These are phyloP conservation scores for Arthroderma sp. DNA, from an alignment of 2,329 filamentous ascomycete species.

Conservation along the genomic window DNA sequence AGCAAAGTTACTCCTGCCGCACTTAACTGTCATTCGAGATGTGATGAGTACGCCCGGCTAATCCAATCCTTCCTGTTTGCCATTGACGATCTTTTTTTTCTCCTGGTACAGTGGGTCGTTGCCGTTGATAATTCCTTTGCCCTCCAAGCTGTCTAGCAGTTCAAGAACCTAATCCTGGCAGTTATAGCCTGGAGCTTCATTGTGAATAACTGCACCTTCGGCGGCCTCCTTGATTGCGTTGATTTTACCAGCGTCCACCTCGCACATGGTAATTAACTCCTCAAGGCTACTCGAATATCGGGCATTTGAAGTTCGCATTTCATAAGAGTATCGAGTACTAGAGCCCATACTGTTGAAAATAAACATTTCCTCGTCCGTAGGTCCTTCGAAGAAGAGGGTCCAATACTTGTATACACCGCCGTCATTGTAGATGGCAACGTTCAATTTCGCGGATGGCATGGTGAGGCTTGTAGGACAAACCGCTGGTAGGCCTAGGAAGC, in stretches of 20 bases:
- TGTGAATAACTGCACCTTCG: constrained; percentile 8
- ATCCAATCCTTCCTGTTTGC: constrained; percentile 7
- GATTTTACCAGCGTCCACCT: constrained; percentile 2
- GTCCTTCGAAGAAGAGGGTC: constrained; percentile 3
- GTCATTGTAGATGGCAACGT: too few species aligned
- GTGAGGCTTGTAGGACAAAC: too few species aligned
- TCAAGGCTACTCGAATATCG: background rate
- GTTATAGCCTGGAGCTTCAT: constrained; percentile 14
- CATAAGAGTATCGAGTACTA: constrained; percentile 2
- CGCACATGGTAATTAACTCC: constrained; percentile 3
- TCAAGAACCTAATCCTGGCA: constrained; percentile 18
- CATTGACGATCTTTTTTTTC: constrained; percentile 1
- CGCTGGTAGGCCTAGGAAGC: too few species aligned
- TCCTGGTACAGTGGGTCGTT: constrained; percentile 1
- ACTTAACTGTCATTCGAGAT: too few species aligned
- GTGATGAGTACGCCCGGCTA: background rate
- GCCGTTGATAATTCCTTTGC: constrained; percentile 8
- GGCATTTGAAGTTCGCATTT: constrained; percentile 3
- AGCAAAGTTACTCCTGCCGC: too few species aligned
- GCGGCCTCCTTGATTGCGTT: constrained; percentile 6
- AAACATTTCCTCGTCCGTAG: background rate
- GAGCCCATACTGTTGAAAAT: constrained; percentile 6
- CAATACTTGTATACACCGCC: background rate
- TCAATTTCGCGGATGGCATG: too few species aligned
- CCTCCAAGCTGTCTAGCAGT: constrained; percentile 12